Conservation (phyloP, 1,284 basidiomycete species). For the Apiotrichum domesticum region DNA sequence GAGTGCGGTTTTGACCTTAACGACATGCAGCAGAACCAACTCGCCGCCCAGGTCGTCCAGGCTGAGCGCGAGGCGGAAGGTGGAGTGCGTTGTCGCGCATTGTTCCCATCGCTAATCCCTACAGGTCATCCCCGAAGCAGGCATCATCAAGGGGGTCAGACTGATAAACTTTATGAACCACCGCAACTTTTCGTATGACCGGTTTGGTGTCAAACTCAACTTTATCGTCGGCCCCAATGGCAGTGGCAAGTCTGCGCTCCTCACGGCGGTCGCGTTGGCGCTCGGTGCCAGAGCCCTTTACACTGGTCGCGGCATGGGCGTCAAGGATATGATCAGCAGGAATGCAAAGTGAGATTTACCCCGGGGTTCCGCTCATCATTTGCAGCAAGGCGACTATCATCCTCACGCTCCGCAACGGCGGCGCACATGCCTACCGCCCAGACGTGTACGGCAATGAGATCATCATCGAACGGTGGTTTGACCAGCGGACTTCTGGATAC, state of each 20-base stretch:
- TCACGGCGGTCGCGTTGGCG: constrained; percentile 88
- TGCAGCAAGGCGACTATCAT: constrained; percentile 67
- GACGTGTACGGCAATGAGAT: constrained; percentile 79
- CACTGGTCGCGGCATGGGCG: constrained; percentile 79
- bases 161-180: constrained; percentile 98
- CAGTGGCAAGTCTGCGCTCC: constrained; percentile 84
- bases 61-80: not conserved
- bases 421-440: constrained; percentile 78
- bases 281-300: constrained; percentile 85
- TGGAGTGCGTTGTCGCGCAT: not conserved
- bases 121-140: constrained; percentile 70
- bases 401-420: constrained; percentile 77
- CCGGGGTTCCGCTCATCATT: not conserved
- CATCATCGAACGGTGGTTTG: constrained; percentile 74
- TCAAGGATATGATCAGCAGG: constrained; percentile 84
- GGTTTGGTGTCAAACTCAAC: constrained; percentile 85
- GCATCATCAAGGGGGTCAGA: constrained; percentile 78
- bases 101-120: not conserved
- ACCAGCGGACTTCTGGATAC: constrained; percentile 68
- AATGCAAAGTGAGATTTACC: constrained; percentile 61
- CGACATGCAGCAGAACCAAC: constrained; percentile 14
- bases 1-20: constrained; percentile 8
- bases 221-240: constrained; percentile 84
- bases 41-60: not conserved
- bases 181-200: constrained; percentile 63